These are phyloP conservation scores for Kondoa malvinella DNA, from an alignment of 768 basidiomycete genomes.

Conservation along the genomic window DNA sequence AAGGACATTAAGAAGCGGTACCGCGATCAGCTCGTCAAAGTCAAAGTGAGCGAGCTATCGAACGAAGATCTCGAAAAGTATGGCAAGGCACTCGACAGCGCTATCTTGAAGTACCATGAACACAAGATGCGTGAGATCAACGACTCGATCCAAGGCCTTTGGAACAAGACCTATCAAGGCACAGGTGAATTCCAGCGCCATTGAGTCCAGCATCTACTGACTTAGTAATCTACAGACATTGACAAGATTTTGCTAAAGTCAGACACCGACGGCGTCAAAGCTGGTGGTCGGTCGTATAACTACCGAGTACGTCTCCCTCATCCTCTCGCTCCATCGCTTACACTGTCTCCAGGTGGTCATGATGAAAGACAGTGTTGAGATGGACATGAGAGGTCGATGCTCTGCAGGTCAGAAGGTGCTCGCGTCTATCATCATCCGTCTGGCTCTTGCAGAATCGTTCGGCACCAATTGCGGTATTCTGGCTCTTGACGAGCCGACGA, in stretches of 20 bases:
- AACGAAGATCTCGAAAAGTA: slow-evolving; percentile 96
- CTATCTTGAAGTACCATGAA: slow-evolving; percentile 94
- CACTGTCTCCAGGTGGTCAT: slow-evolving; percentile 99
- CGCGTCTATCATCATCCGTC: slow-evolving; percentile 90
- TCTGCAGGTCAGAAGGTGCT: slow-evolving; percentile 98
- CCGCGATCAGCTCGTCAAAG: slow-evolving; percentile 76
- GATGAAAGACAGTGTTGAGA: slow-evolving; percentile 96
- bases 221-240: slow-evolving; percentile 47
- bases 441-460: slow-evolving; percentile 92
- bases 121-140: slow-evolving; percentile 99
- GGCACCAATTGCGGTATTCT: slow-evolving; percentile 95
- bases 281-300: slow-evolving; percentile 79
- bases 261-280: slow-evolving; percentile 65
- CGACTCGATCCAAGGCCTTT: slow-evolving; percentile 86
- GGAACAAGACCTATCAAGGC: slow-evolving; percentile 98
- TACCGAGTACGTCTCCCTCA: slow-evolving; percentile 73
- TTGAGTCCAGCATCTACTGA: not conserved
- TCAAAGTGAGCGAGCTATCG: slow-evolving; percentile 97
- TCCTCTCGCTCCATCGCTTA: no score
- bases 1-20: slow-evolving; percentile 71
- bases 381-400: slow-evolving; percentile 99
- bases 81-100: slow-evolving; percentile 88
- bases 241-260: slow-evolving; percentile 91
- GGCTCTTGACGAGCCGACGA: slow-evolving; percentile 94
- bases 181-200: slow-evolving; percentile 48